Evolutionary conservation across 495 filamentous ascomycete species (phyloP).

Genomic region (Mycothermus thermophilus): DNA sequence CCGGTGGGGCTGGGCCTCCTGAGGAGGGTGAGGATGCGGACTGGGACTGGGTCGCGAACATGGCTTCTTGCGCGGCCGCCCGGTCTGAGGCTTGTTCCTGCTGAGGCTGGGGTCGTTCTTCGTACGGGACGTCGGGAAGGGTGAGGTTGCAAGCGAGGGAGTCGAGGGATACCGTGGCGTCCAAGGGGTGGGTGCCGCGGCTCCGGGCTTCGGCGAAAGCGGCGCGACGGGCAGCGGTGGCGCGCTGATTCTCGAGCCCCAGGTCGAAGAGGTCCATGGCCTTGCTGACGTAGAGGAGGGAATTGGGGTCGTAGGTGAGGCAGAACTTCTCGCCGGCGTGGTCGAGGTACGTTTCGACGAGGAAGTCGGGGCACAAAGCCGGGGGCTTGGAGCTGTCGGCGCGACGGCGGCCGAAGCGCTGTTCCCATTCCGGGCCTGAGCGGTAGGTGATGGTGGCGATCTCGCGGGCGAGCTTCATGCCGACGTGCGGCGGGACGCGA

Average conservation of each 20-base stretch:
- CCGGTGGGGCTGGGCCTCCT: conserved; percentile 51
- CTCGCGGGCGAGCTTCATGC: conserved; percentile 95
- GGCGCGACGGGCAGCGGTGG: conserved; percentile 25
- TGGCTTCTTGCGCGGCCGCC: conserved; percentile 10
- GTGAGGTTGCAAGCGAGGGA: conserved; percentile 62
- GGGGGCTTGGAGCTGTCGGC: conserved; percentile 78
- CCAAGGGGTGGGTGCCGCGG: background rate
- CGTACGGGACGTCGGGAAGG: conserved; percentile 70
- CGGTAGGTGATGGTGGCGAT: conserved; percentile 97
- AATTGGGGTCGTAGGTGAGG: conserved; percentile 95
- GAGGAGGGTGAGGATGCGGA: too few relatives aligned
- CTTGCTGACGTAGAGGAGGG: conserved; percentile 90
- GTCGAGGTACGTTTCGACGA: conserved; percentile 97
- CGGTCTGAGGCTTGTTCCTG: conserved; percentile 29
- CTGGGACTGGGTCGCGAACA: too few relatives aligned
- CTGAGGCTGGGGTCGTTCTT: conserved; percentile 48
- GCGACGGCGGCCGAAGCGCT: conserved; percentile 76
- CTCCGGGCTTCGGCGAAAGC: conserved; percentile 13
- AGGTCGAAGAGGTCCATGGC: conserved; percentile 99
- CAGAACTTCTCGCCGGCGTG: conserved; percentile 98
- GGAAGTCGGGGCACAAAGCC: conserved; percentile 88
- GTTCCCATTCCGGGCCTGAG: conserved; percentile 95
- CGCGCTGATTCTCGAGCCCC: conserved; percentile 48
- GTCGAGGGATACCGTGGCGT: background rate
- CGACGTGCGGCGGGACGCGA: conserved; percentile 74